phyloP scores from a whole-genome alignment of 2,329 filamentous ascomycete genomes.

The Verticillium nubilum region DNA sequence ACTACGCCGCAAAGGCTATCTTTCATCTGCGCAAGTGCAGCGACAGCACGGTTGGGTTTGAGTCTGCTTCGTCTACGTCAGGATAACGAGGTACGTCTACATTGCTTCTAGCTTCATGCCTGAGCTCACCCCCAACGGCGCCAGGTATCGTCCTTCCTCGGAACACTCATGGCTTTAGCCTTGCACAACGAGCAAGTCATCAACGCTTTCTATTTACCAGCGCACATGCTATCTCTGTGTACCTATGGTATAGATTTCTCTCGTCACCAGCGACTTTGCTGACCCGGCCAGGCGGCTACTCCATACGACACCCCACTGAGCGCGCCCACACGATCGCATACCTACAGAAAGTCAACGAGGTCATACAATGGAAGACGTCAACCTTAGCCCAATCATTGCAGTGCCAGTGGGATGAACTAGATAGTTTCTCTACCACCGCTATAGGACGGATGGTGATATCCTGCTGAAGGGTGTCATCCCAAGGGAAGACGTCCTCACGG shows the following conservation, averaged over 20 bases:
- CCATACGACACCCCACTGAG: slow-evolving; percentile 4
- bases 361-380: slow-evolving; percentile 8
- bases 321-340: slow-evolving; percentile 15
- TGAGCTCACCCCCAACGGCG: no score
- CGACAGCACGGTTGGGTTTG: slow-evolving; percentile 4
- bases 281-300: slow-evolving; percentile 2
- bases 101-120: not conserved
- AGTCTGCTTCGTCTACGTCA: slow-evolving; percentile 5
- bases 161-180: slow-evolving; percentile 15
- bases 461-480: slow-evolving; percentile 50
- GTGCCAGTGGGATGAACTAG: slow-evolving; percentile 7
- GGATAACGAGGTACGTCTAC: slow-evolving; percentile 5
- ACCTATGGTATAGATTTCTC: slow-evolving; percentile 1
- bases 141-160: slow-evolving; percentile 6
- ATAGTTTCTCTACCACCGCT: slow-evolving; percentile 3
- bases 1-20: slow-evolving; percentile 19
- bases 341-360: slow-evolving; percentile 7
- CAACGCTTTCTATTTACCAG: slow-evolving; percentile 15
- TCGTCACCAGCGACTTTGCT: not conserved
- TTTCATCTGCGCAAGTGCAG: slow-evolving; percentile 12
- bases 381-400: slow-evolving; percentile 11
- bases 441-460: slow-evolving; percentile 41
- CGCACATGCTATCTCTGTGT: slow-evolving; percentile 16
- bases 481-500: slow-evolving; percentile 43
- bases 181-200: slow-evolving; percentile 13